Conservation (phyloP, 2,329 filamentous ascomycete species). For the Tolypocladium guangdongense region DNA sequence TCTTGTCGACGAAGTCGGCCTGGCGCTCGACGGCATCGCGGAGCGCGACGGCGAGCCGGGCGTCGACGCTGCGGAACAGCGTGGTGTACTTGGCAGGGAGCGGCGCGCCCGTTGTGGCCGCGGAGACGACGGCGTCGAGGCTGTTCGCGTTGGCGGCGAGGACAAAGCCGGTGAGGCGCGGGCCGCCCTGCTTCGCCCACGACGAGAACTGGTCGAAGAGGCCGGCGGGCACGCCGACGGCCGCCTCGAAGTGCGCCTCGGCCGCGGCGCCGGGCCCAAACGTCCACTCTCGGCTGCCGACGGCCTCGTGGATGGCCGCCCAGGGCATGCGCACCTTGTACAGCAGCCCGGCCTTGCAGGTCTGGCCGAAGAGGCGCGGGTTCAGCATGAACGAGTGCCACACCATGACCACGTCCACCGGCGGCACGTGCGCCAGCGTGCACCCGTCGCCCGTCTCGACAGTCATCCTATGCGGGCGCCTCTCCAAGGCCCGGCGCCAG, state of each 20-base stretch:
- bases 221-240: background rate
- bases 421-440: constrained; percentile 8
- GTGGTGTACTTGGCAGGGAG: background rate
- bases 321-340: constrained; percentile 11
- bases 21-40: constrained; percentile 24
- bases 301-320: constrained; percentile 6
- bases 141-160: background rate
- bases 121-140: background rate
- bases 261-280: constrained; percentile 2
- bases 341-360: constrained; percentile 5
- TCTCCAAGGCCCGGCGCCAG: constrained; percentile 9
- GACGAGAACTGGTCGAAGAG: constrained; percentile 4
- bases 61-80: background rate
- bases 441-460: background rate
- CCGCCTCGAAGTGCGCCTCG: background rate
- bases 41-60: constrained; percentile 7
- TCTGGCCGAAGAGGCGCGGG: constrained; percentile 10
- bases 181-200: background rate
- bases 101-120: background rate
- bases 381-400: constrained; percentile 26
- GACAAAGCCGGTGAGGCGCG: background rate
- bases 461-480: background rate
- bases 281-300: constrained; percentile 7
- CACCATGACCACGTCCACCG: constrained; percentile 23
- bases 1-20: constrained; percentile 27